Evolutionary conservation across 202 grass and related monocot genomes (phyloP).

Genomic region (Brachypodium distachyon): DNA sequence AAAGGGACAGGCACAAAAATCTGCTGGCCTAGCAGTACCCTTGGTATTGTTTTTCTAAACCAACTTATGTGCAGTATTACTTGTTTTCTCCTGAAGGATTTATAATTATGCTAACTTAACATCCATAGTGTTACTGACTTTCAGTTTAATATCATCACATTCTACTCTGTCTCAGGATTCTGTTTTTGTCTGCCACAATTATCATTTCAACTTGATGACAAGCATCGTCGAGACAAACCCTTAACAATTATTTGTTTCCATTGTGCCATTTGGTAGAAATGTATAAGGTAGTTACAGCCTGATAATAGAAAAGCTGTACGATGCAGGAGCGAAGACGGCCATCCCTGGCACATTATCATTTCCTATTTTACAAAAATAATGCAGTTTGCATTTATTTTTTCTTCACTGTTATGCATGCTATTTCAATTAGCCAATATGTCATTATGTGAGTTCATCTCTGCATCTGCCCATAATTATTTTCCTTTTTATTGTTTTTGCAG

Average conservation of each 20-base stretch:
- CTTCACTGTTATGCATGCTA: background rate
- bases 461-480: background rate
- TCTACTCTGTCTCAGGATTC: background rate
- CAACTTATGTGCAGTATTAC: background rate
- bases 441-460: background rate
- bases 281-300: background rate
- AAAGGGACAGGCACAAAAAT: background rate
- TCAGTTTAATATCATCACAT: background rate
- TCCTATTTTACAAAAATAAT: background rate
- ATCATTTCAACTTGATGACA: background rate
- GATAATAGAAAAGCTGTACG: background rate
- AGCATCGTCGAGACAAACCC: background rate
- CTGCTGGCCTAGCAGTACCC: background rate
- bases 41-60: background rate
- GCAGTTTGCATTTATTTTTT: background rate
- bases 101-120: background rate
- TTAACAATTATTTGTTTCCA: background rate
- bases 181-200: background rate
- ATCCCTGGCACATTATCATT: background rate
- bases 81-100: background rate
- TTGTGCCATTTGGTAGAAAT: constrained; percentile 8
- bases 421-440: background rate
- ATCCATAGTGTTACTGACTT: background rate
- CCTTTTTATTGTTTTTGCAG: constrained; percentile 3
- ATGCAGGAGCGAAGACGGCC: background rate